Conservation (phyloP, 345 rosid species). For the Eutrema japonicum region DNA sequence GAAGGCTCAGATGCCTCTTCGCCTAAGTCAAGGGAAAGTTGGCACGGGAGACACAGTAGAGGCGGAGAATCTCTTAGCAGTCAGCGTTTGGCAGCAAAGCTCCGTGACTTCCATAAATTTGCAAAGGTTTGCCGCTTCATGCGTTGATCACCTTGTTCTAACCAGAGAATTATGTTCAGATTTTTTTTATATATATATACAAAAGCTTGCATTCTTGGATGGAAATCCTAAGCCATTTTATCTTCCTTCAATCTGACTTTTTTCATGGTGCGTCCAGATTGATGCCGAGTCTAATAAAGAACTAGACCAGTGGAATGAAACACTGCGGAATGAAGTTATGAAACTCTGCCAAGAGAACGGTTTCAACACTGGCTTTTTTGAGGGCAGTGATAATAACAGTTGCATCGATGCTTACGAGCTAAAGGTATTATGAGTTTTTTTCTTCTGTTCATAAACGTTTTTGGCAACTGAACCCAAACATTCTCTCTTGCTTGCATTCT, state of each 20-base stretch:
- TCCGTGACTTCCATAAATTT: constrained; percentile 91
- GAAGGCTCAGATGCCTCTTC: constrained; percentile 67
- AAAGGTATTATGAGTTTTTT: constrained; percentile 57
- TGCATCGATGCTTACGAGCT: constrained; percentile 94
- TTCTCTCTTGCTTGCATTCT: constrained; percentile 25
- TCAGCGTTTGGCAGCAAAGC: constrained; percentile 83
- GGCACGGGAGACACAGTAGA: constrained; percentile 69
- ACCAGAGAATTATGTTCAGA: too few relatives aligned
- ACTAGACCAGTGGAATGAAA: constrained; percentile 95
- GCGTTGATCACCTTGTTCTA: constrained; percentile 7
- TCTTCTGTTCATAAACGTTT: background rate
- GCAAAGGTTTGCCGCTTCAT: constrained; percentile 73
- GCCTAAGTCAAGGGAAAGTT: constrained; percentile 74
- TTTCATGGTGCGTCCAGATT: constrained; percentile 53
- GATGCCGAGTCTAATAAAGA: constrained; percentile 89
- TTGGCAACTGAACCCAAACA: constrained; percentile 11
- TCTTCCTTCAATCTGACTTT: constrained; percentile 10
- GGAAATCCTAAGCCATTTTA: background rate
- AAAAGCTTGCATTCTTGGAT: background rate
- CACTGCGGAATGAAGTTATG: constrained; percentile 79
- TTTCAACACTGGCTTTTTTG: constrained; percentile 92
- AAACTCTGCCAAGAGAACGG: constrained; percentile 94
- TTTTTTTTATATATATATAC: background rate
- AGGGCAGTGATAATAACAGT: constrained; percentile 80
- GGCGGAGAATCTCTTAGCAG: constrained; percentile 77